Percentiles rank a stretch among this genome's conserved stretches.
Conservation (phyloP, 2,329 filamentous ascomycete species). For the Zasmidium citrigriseum region DNA sequence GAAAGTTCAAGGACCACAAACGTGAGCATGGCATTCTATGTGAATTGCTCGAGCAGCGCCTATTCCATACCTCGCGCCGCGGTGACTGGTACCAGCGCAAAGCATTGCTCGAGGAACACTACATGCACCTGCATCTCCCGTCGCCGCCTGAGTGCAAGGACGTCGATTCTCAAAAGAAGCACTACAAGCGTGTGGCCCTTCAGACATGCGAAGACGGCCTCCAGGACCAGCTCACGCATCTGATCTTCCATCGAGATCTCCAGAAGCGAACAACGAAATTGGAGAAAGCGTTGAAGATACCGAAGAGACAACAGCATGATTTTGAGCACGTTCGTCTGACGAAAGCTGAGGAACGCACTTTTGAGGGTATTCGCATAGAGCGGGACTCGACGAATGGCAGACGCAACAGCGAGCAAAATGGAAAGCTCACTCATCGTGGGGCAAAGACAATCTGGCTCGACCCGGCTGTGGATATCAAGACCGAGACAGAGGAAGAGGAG, state of each 20-base stretch:
- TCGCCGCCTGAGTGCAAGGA: slow-evolving; percentile 44
- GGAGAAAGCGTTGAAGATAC: slow-evolving; percentile 79
- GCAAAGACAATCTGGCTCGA: slow-evolving; percentile 89
- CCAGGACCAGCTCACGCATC: slow-evolving; percentile 83
- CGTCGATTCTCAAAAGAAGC: slow-evolving; percentile 69
- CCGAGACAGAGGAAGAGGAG: slow-evolving; percentile 5
- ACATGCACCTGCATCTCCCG: slow-evolving; percentile 70
- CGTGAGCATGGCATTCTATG: slow-evolving; percentile 73
- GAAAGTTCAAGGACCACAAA: slow-evolving; percentile 74
- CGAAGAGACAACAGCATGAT: slow-evolving; percentile 85
- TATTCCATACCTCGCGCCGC: slow-evolving; percentile 82
- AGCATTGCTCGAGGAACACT: slow-evolving; percentile 90
- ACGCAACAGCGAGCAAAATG: slow-evolving; percentile 36
- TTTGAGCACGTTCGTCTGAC: slow-evolving; percentile 82
- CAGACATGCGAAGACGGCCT: slow-evolving; percentile 83
- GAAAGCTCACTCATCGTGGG: slow-evolving; percentile 41
- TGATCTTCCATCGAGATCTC: slow-evolving; percentile 91
- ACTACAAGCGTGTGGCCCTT: slow-evolving; percentile 77
- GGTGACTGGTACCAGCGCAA: slow-evolving; percentile 96
- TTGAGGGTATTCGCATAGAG: slow-evolving; percentile 75
- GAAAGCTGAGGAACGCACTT: slow-evolving; percentile 71
- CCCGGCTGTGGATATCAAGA: slow-evolving; percentile 35
- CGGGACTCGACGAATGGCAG: slow-evolving; percentile 24
- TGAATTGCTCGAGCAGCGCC: slow-evolving; percentile 74
- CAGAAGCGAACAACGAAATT: slow-evolving; percentile 93